Evolutionary conservation across 1,284 basidiomycete genomes (phyloP).

Genomic region (Inonotus obliquus): DNA sequence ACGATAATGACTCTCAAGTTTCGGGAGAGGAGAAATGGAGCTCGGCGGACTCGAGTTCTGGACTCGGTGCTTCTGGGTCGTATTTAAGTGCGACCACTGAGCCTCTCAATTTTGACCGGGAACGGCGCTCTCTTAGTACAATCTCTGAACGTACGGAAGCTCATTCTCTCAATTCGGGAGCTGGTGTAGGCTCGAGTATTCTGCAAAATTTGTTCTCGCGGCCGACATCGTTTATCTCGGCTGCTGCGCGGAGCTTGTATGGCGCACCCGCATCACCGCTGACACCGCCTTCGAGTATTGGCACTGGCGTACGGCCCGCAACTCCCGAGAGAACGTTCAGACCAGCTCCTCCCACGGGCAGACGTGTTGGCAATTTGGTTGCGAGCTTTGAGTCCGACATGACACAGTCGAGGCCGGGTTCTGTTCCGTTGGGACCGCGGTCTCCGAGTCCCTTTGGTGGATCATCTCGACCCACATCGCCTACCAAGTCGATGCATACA

Average conservation of each 20-base stretch:
- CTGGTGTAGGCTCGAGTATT: conserved; percentile 3
- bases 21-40: conserved; percentile 5
- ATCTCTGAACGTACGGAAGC: conserved; percentile 44
- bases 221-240: conserved; percentile 13
- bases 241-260: conserved; percentile 15
- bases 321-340: conserved; percentile 24
- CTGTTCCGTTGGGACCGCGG: conserved; percentile 28
- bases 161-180: conserved; percentile 2
- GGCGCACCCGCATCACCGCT: conserved; percentile 10
- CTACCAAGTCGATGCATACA: conserved; percentile 15
- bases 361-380: conserved; percentile 63
- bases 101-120: conserved; percentile 34
- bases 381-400: conserved; percentile 67
- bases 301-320: conserved; percentile 6
- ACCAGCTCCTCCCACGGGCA: conserved; percentile 45
- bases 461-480: conserved; percentile 9
- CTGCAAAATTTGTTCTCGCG: conserved; percentile 16
- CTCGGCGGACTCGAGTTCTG: conserved; percentile 24
- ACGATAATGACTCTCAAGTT: conserved; percentile 53
- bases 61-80: conserved; percentile 25
- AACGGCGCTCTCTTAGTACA: conserved; percentile 44
- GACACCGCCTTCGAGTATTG: conserved; percentile 10
- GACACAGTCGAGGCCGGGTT: conserved; percentile 25
- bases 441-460: conserved; percentile 44
- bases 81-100: conserved; percentile 27